Conservation (phyloP, 1,284 basidiomycete species). For the Cronartium quercuum region DNA sequence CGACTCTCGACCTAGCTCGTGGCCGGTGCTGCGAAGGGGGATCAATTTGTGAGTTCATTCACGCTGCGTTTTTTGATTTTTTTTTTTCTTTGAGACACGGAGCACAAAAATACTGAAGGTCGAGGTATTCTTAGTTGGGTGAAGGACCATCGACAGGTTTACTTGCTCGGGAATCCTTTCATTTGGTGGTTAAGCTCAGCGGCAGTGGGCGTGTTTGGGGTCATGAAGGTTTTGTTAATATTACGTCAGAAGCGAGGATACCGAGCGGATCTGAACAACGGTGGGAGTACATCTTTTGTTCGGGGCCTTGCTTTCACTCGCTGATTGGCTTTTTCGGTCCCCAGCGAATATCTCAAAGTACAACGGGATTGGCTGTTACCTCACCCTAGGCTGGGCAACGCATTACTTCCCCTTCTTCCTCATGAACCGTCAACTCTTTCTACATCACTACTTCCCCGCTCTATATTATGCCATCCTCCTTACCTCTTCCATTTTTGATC, state of each 20-base stretch:
- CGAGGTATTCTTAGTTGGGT: constrained; percentile 73
- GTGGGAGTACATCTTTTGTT: constrained; percentile 51
- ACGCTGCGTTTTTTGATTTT: not conserved
- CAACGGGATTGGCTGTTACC: constrained; percentile 80
- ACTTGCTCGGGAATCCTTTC: constrained; percentile 87
- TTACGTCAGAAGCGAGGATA: constrained; percentile 84
- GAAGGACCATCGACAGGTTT: constrained; percentile 88
- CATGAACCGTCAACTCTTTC: constrained; percentile 90
- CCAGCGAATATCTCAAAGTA: constrained; percentile 83
- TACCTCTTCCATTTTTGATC: constrained; percentile 72
- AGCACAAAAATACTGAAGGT: constrained; percentile 54
- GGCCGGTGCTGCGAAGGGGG: constrained; percentile 82
- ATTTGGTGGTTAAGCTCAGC: constrained; percentile 81
- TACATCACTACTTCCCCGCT: constrained; percentile 95
- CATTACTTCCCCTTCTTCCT: constrained; percentile 96
- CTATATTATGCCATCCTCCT: constrained; percentile 88
- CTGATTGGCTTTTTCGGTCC: not conserved
- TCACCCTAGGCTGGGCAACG: constrained; percentile 84
- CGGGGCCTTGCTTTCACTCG: not conserved
- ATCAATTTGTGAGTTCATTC: constrained; percentile 56
- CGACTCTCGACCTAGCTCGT: constrained; percentile 81
- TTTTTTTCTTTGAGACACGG: too few species aligned
- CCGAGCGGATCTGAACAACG: constrained; percentile 76
- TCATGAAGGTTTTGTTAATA: constrained; percentile 68
- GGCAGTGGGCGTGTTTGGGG: constrained; percentile 64